Evolutionary conservation across 2,329 filamentous ascomycete species (phyloP).

Genomic region (Delphinella strobiligena): DNA sequence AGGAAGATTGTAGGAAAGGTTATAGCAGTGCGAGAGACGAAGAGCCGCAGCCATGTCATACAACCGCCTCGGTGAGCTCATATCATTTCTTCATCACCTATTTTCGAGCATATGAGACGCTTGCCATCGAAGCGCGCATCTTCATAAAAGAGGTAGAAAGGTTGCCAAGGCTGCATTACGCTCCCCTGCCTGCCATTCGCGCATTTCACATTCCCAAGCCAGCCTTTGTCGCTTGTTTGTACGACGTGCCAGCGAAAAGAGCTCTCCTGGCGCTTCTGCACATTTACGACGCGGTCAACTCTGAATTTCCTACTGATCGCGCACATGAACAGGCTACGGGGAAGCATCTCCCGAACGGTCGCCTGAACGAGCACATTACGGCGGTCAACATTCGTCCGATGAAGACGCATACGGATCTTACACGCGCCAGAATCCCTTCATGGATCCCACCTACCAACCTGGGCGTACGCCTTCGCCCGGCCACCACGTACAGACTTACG

Average conservation of each 20-base stretch:
- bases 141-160: neutral
- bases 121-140: neutral
- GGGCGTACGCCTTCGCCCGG: conserved; percentile 64
- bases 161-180: neutral
- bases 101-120: neutral
- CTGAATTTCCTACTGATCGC: too few species aligned
- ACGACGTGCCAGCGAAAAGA: neutral
- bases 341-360: neutral
- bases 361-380: conserved; percentile 6
- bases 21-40: neutral
- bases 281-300: too few species aligned
- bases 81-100: conserved; percentile 24
- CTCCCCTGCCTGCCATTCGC: too few species aligned
- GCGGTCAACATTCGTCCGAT: conserved; percentile 12
- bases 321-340: too few species aligned
- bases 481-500: conserved; percentile 64
- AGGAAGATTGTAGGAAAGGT: neutral
- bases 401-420: conserved; percentile 15
- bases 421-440: conserved; percentile 20
- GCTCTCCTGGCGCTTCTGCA: too few species aligned
- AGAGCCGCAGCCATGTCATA: conserved; percentile 46
- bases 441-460: conserved; percentile 41
- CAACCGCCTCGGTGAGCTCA: conserved; percentile 52
- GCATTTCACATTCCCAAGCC: conserved; percentile 2
- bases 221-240: neutral